Evolutionary conservation across 257 asterid genomes (phyloP), one percentile per base, ranked within the genome.

Genomic region (Pogostemon cablin): DNA sequence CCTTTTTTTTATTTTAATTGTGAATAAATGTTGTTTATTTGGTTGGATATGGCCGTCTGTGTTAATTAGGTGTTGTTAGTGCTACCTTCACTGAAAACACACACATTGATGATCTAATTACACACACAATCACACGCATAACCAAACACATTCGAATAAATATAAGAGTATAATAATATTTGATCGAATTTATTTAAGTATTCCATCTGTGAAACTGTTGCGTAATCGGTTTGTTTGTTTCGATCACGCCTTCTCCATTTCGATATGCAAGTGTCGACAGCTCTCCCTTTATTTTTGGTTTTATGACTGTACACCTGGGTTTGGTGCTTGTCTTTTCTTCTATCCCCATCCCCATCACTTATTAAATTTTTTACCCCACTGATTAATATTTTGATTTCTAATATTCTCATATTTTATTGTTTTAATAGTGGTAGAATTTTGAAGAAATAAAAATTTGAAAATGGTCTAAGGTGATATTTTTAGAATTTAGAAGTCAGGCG

Each of bases 251-350:
- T 20, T 64, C 65, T 61, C 5, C 40, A 10, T 38, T 71, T 62
- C n/a, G 59, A 58, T 11, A 77, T 55, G 74, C 40, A 49, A 44
- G 41, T 15, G 48, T 61, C 55, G 40, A 72, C 84, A 76, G 64
- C 63, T 52, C 69, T 62, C 71, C 73, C 65, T 75, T 54, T 3
- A 3, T 80, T 53, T 81, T 42, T 35, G 64, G 63, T 61, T 77
- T 70, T 60, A 52, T 65, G 62, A 43, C 57, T 62, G 52, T 47
- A 6, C 15, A 41, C 39, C 32, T 66, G 43, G 20, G 56, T 70
- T 43, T 38, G 71, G 44, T 47, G 9, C 75, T 73, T 60, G 67
- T 77, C 56, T 9, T 65, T 60, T 56, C 6, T 40, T 42, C 48
- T 38, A 53, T 42, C 67, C 37, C 12, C 5, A 4, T 54, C n/a